Conservation (phyloP, 768 basidiomycete genomes). For the Leucosporidium scottii region DNA sequence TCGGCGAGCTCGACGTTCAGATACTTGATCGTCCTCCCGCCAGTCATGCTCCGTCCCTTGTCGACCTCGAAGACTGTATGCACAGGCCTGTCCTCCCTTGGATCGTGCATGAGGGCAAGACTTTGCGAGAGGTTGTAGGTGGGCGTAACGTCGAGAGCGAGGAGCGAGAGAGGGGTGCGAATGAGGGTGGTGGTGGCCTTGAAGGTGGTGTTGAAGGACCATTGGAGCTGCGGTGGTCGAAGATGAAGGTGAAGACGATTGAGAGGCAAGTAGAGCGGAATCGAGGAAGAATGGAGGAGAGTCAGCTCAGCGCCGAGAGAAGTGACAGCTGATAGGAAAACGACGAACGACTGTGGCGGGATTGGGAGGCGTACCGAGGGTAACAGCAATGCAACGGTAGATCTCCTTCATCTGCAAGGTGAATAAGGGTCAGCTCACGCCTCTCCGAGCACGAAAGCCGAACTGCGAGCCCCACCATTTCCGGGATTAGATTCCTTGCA, state of each 20-base stretch:
- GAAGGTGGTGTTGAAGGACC: constrained; percentile 79
- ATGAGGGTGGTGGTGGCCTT: constrained; percentile 52
- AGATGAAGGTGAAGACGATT: too few relatives aligned
- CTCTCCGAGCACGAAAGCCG: too few relatives aligned
- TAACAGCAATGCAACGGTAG: constrained; percentile 74
- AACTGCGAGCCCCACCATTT: constrained; percentile 16
- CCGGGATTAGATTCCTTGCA: constrained; percentile 63
- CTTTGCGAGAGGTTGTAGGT: constrained; percentile 49
- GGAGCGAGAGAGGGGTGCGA: constrained; percentile 70
- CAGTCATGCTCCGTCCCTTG: constrained; percentile 86
- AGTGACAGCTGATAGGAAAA: too few relatives aligned
- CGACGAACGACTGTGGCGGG: constrained; percentile 46
- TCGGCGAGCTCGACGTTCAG: constrained; percentile 41
- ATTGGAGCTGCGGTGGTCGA: constrained; percentile 53
- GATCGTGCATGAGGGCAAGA: constrained; percentile 88
- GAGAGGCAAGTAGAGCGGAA: too few relatives aligned
- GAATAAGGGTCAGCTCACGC: background rate
- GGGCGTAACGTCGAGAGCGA: constrained; percentile 43
- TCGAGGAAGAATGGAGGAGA: too few relatives aligned
- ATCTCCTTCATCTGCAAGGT: constrained; percentile 75
- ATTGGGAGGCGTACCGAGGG: constrained; percentile 75
- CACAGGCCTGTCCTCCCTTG: constrained; percentile 59
- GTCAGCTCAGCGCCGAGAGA: too few relatives aligned
- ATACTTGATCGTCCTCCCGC: constrained; percentile 70
- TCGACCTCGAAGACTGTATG: constrained; percentile 81